Evolutionary conservation across 2,329 filamentous ascomycete genomes (phyloP).

Genomic region (Colletotrichum zoysiae): DNA sequence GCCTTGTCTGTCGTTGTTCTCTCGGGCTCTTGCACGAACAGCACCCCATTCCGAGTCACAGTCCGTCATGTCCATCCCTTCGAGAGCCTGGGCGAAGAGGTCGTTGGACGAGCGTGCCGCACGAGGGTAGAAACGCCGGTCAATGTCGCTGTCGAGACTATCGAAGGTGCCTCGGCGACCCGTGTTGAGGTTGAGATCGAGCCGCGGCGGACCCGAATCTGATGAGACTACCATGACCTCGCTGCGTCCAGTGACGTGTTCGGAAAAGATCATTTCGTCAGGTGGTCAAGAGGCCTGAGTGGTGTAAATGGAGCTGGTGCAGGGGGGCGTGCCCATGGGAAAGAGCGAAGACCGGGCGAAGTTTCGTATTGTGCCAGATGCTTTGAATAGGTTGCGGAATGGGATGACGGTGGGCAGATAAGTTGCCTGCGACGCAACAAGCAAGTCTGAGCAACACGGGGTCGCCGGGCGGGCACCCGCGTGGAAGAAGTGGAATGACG

Average conservation of each 20-base stretch:
- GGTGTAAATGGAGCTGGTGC: constrained; percentile 11
- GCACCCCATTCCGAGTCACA: constrained; percentile 34
- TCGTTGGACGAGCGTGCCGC: constrained; percentile 40
- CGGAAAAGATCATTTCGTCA: constrained; percentile 26
- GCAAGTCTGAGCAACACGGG: constrained; percentile 17
- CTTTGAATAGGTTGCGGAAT: constrained; percentile 23
- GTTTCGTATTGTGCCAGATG: constrained; percentile 14
- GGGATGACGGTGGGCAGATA: not conserved
- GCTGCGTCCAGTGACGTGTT: constrained; percentile 14
- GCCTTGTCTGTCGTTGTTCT: constrained; percentile 36
- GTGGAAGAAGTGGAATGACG: constrained; percentile 13
- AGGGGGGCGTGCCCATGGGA: constrained; percentile 23
- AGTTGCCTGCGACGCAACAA: constrained; percentile 27
- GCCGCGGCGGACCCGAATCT: constrained; percentile 34
- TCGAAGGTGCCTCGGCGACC: constrained; percentile 38
- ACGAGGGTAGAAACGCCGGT: constrained; percentile 32
- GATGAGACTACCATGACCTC: constrained; percentile 41
- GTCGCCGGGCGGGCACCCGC: constrained; percentile 17
- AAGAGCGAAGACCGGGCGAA: not conserved
- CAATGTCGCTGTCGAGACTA: constrained; percentile 35
- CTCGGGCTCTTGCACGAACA: constrained; percentile 40
- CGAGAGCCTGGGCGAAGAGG: constrained; percentile 33
- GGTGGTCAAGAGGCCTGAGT: not conserved
- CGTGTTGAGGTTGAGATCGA: constrained; percentile 32
- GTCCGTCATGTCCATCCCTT: constrained; percentile 19